phyloP scores from a whole-genome alignment of 306 rosid genomes.

The Cicer bijugum region DNA sequence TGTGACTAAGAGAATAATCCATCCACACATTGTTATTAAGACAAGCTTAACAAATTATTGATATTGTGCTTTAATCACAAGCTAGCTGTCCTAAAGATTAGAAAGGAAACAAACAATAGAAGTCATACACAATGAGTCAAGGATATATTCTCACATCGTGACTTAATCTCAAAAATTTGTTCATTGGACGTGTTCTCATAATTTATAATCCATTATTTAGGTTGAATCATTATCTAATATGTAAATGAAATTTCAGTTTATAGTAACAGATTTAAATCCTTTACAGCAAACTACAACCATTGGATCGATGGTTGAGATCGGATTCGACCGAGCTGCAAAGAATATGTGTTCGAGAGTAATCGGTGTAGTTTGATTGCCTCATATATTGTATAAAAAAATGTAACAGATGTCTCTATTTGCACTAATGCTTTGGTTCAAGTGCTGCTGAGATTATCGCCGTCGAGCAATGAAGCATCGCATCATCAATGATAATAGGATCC shows the following conservation, averaged over 20 bases:
- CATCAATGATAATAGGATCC: too few species aligned
- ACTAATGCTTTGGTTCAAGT: not conserved
- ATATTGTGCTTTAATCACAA: not conserved
- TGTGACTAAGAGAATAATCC: not conserved
- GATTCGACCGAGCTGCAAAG: too few species aligned
- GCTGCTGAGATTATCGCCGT: not conserved
- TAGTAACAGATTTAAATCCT: too few species aligned
- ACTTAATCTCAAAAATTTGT: not conserved
- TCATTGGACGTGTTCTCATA: not conserved
- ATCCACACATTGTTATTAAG: not conserved
- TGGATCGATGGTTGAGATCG: too few species aligned
- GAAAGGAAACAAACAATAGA: not conserved
- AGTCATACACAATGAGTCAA: not conserved
- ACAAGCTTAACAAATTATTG: not conserved
- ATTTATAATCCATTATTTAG: not conserved
- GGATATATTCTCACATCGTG: not conserved
- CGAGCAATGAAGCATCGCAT: not conserved
- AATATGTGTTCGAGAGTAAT: too few species aligned
- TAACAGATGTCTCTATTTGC: not conserved
- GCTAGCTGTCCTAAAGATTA: not conserved
- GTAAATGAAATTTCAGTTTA: too few species aligned
- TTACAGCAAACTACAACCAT: too few species aligned
- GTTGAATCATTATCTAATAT: not conserved
- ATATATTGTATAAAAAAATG: too few species aligned
- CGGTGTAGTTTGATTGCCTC: too few species aligned